phyloP scores from a whole-genome alignment of 352 stramenopile species.

The Globisporangium mamillatum region DNA sequence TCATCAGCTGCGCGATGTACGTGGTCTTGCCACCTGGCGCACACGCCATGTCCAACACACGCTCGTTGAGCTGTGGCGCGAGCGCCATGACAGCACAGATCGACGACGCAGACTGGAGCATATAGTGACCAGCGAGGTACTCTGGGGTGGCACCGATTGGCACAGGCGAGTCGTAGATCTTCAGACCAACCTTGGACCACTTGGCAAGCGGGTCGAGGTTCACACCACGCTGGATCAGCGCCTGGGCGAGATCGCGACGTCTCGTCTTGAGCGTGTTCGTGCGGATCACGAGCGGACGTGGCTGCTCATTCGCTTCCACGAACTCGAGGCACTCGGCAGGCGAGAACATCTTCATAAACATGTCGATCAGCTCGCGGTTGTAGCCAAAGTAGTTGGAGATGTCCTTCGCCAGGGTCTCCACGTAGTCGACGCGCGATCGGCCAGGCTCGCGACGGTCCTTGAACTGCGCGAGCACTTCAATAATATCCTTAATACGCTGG shows the following conservation, averaged over 20 bases:
- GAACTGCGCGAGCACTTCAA: constrained; percentile 95
- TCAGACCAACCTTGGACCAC: constrained; percentile 99
- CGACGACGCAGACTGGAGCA: constrained; percentile 98
- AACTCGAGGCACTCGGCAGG: constrained; percentile 98
- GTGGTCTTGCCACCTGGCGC: constrained; percentile 99
- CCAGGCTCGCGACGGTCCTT: constrained; percentile 91
- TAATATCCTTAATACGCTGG: constrained; percentile 93
- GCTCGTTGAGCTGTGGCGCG: constrained; percentile 94
- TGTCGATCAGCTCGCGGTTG: constrained; percentile 97
- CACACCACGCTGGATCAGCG: constrained; percentile 98
- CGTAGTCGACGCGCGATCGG: constrained; percentile 93
- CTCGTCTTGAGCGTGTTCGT: constrained; percentile 99
- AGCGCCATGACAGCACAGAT: constrained; percentile 99
- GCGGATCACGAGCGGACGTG: constrained; percentile 97
- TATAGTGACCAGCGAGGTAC: constrained; percentile 99
- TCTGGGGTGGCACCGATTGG: constrained; percentile 99
- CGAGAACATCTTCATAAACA: constrained; percentile 97
- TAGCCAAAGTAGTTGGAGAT: constrained; percentile 98
- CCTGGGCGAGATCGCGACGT: constrained; percentile 97
- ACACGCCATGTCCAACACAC: constrained; percentile 97
- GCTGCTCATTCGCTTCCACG: constrained; percentile 97
- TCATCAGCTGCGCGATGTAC: constrained; percentile 99
- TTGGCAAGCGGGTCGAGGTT: constrained; percentile 97
- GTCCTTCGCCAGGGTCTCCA: constrained; percentile 91
- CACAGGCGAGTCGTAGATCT: constrained; percentile 98